Conservation (phyloP, 805 yeast genomes). For the Wickerhamomyces pijperi region DNA sequence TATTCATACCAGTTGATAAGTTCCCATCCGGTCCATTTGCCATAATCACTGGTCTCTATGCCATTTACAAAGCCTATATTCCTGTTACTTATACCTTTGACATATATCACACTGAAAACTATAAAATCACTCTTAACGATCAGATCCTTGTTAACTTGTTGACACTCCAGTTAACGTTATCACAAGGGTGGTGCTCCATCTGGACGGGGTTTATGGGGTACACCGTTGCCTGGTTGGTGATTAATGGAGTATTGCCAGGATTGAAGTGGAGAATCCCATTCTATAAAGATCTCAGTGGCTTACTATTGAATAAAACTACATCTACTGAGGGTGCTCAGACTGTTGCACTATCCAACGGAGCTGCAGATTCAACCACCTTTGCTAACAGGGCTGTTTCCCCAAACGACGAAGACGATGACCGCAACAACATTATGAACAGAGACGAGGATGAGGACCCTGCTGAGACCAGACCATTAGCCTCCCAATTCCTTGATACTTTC, state of each 20-base stretch:
- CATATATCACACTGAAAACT: constrained; percentile 8
- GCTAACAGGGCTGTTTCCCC: too few species aligned
- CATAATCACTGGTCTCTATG: constrained; percentile 23
- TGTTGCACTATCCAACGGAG: too few species aligned
- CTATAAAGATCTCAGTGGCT: too few species aligned
- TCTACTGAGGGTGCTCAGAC: too few species aligned
- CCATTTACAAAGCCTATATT: constrained; percentile 24
- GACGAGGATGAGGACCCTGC: constrained; percentile 15
- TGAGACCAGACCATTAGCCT: constrained; percentile 32
- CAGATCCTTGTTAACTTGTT: constrained; percentile 23
- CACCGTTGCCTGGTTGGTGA: constrained; percentile 24
- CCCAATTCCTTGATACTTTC: constrained; percentile 36
- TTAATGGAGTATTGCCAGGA: constrained; percentile 26
- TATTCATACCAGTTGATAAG: constrained; percentile 7
- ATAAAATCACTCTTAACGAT: constrained; percentile 18
- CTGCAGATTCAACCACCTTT: too few species aligned
- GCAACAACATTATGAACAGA: too few species aligned
- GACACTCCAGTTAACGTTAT: constrained; percentile 22
- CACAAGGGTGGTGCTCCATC: constrained; percentile 20
- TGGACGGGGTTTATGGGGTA: constrained; percentile 23
- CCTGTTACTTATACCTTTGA: constrained; percentile 30
- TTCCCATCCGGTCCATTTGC: constrained; percentile 23
- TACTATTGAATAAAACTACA: too few species aligned
- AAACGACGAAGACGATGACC: constrained; percentile 7
- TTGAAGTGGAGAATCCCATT: constrained; percentile 27